Conservation (phyloP, 805 yeast species). For the Saturnispora bothae region DNA sequence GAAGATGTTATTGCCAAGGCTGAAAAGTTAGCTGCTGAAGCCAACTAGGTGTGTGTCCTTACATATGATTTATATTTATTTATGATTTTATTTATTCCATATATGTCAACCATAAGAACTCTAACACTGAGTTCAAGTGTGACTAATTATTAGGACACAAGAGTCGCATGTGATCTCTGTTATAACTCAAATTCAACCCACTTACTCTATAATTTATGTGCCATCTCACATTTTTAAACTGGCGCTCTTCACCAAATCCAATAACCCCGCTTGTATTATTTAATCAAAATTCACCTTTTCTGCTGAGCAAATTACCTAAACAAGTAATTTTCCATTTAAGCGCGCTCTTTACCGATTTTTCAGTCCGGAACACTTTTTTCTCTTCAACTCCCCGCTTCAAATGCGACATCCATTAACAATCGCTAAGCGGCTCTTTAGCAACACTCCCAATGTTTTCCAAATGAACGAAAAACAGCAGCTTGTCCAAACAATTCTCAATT, state of each 20-base stretch:
- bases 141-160: too few relatives aligned
- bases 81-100: constrained; percentile 11
- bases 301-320: neutral
- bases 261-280: too few relatives aligned
- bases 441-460: neutral
- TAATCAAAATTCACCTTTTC: too few relatives aligned
- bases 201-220: too few relatives aligned
- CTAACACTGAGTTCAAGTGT: too few relatives aligned
- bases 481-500: constrained; percentile 72
- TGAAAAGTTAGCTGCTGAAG: constrained; percentile 94
- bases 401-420: neutral
- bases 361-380: neutral
- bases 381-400: neutral
- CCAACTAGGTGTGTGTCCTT: constrained; percentile 36
- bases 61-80: constrained; percentile 8
- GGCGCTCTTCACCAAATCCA: too few relatives aligned
- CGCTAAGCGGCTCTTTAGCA: neutral
- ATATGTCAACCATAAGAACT: too few relatives aligned
- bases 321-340: constrained; percentile 3
- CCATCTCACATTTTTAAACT: too few relatives aligned
- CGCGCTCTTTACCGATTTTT: constrained; percentile 1
- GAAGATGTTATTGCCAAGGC: constrained; percentile 98
- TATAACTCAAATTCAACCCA: too few relatives aligned
- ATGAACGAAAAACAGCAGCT: constrained; percentile 45
- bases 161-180: too few relatives aligned